Evolutionary conservation across 1,139 yeast genomes (phyloP), one percentile per base, ranked within the genome.

Genomic region (Kodamaea derodonti): DNA sequence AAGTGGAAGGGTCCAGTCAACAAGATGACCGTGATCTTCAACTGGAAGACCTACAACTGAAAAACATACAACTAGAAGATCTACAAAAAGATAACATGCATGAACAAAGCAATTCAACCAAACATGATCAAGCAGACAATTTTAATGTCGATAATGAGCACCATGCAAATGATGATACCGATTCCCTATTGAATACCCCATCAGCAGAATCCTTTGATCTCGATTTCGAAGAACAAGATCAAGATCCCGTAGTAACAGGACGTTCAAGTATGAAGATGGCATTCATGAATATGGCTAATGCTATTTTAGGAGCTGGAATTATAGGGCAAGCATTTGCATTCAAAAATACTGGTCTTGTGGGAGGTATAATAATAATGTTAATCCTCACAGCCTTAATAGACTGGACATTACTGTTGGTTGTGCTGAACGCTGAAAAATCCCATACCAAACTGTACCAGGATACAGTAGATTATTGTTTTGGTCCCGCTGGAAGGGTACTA

Each of bases 211-310:
- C 28, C 6, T 25, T 25, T 11, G 28, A 25, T 6, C 17, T 57
- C 36, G 67, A 62, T 34, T 49, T 61, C 25, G 50, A 46, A 5
- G 44, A 46, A 12, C 17, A 43, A 39, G 27, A 20, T 17, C 27
- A 24, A 20, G 24, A 25, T 20, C 11, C 31, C 30, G 15, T 11
- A 25, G 11, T 6, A 12, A 14, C 33, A 6, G 41, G 72, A 4
- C 55, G 69, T 30, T 65, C 76, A n/a, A 72, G 65, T 41, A 70
- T 88, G 73, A 74, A 74, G 42, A 84, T 84, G 88, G 97, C 97
- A 10, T 88, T 90, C 51, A 85, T 90, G 95, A 90, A 90, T 58
- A 88, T 90, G 95, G 95, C 97, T 15, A 90, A 90, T 58, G 83
- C 86, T 12, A 90, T 88, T 39, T 67, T 90, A 11, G 97, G 97